Base-by-base conservation (phyloP, 768 basidiomycete species). In the Rossbeevera mucosa region DNA sequence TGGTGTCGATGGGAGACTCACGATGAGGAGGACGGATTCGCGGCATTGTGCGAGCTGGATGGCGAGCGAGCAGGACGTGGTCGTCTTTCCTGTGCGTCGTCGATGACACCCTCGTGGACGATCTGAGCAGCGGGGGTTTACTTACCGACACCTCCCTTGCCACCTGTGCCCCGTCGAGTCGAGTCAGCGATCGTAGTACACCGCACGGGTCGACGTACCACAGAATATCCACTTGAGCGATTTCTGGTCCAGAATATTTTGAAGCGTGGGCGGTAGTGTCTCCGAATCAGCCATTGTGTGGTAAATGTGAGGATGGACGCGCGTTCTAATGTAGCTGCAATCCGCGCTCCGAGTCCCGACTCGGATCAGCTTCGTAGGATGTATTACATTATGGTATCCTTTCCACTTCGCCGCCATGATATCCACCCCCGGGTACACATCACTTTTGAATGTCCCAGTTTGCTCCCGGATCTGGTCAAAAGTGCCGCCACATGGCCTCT, bases 141-240 rank as follows among this genome's bases (percentile, higher is more conserved):
- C 88, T 70, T 69, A 88, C 94, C 93, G 58, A 98, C 96, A 77
- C 94, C 96, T 72, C 92, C 96, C 80, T 97, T 98, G 48, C 94
- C 94, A 77, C 94, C 94, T 96, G 64, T 30, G 44, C 25, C n/a
- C 25, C n/a, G 33, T 36, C 11, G 52, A 51, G 44, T 49, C 18
- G 38, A 40, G 36, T 57, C 45, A 63, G 57, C 9, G 53, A 52
- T 59, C 53, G 47, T 51, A 5, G 38, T 47, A 54, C 47, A 38
- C 55, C 45, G 57, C 3, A 9, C 50, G 22, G 46, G 46, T 52
- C 53, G 26, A 80, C 88, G 54, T 71, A 82, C 95, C 95, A 66
- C 96, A 98, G 68, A 99, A 99, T 66, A 99, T 97, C 95, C 95
- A 99, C 69, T 97, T 96, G 55, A 97, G 72, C 21, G 85, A 84